A percentile compares a stretch with the other conserved stretches of the same genome.
phyloP scores from a whole-genome alignment of 2,329 filamentous ascomycete species.

The Aspergillus puulaauensis region DNA sequence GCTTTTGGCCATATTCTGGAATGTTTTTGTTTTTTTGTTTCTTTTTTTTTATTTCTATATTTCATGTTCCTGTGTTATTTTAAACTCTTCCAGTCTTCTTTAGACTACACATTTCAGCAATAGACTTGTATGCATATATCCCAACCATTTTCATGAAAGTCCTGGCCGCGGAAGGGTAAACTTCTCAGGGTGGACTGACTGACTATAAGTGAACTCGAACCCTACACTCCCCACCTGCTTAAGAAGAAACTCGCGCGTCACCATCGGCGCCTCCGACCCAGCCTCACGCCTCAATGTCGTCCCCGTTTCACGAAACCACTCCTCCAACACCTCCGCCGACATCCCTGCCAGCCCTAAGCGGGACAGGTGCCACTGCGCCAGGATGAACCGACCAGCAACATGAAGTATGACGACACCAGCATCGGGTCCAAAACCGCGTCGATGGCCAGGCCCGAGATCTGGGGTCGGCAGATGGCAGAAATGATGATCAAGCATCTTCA shows the following conservation, averaged over 20 bases:
- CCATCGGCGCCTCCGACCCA: too few species aligned
- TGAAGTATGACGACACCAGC: constrained; percentile 9
- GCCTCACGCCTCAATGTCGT: too few species aligned
- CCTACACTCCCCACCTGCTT: too few species aligned
- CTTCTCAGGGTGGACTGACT: background rate
- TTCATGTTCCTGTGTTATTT: background rate
- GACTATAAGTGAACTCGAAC: background rate
- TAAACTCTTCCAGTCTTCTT: background rate
- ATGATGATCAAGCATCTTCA: too few species aligned
- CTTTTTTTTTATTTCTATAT: background rate
- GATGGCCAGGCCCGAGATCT: background rate
- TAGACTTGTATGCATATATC: background rate
- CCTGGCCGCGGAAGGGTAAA: background rate
- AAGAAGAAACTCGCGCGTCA: too few species aligned
- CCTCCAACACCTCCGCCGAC: too few species aligned
- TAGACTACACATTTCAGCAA: background rate
- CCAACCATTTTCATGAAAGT: background rate
- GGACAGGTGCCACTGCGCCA: constrained; percentile 8
- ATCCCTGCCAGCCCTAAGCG: too few species aligned
- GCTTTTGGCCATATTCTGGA: background rate
- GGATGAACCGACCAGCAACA: constrained; percentile 14
- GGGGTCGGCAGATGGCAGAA: too few species aligned
- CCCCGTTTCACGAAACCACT: too few species aligned
- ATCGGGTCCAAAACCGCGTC: background rate
- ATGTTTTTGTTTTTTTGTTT: background rate